Evolutionary conservation across 2,329 filamentous ascomycete species (phyloP).

Genomic region (Penicillium occitanis): DNA sequence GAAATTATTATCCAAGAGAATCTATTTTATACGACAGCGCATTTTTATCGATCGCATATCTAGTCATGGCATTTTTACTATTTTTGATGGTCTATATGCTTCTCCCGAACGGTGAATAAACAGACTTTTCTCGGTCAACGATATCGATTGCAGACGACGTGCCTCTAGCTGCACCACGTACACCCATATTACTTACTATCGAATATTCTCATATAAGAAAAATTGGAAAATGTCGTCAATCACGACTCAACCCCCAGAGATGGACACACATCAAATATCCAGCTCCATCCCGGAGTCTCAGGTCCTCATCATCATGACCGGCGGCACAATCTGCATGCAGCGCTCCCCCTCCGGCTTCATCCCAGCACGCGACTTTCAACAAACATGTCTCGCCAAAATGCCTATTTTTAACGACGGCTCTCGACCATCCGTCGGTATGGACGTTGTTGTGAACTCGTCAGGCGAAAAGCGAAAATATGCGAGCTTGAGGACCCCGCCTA

Average conservation of each 20-base stretch:
- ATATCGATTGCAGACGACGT: not conserved
- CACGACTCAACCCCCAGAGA: not conserved
- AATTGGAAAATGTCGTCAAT: conserved; percentile 1
- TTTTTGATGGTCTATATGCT: not conserved
- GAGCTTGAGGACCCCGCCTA: conserved; percentile 75
- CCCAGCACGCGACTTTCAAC: conserved; percentile 75
- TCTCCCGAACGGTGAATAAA: not conserved
- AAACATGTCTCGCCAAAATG: conserved; percentile 76
- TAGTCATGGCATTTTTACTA: not conserved
- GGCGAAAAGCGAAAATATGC: conserved; percentile 56
- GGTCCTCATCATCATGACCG: conserved; percentile 88
- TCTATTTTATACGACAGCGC: not conserved
- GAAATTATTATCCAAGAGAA: conserved; percentile 7
- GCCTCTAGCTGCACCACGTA: not conserved
- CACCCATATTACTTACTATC: not conserved
- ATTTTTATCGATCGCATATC: not conserved
- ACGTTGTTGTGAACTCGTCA: conserved; percentile 54
- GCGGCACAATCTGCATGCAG: conserved; percentile 81
- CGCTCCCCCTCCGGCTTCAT: conserved; percentile 76
- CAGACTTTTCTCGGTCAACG: not conserved
- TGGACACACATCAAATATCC: conserved; percentile 19
- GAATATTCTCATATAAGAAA: not conserved
- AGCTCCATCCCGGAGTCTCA: conserved; percentile 65
- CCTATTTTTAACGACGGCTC: conserved; percentile 83
- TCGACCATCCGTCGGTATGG: conserved; percentile 48